Percentiles rank a stretch among this genome's conserved stretches.
Conservation (phyloP, 192 early-diverging fungal species). For the Mortierella antarctica region DNA sequence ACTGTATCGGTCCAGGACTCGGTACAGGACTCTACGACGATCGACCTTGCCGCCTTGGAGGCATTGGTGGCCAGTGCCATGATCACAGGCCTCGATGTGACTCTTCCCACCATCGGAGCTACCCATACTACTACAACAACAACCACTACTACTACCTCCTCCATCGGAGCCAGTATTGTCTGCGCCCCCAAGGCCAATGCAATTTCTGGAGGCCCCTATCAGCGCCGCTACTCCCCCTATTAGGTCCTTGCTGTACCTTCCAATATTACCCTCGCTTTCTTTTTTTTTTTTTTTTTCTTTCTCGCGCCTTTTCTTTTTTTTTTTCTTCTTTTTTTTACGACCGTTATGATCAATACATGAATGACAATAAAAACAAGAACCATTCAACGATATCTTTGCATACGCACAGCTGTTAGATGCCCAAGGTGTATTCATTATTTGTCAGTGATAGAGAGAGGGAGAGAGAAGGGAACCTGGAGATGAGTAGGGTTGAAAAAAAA, state of each 20-base stretch:
- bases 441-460: no score
- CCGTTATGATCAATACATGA: neutral
- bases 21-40: neutral
- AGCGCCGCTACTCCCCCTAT: slow-evolving; percentile 27
- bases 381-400: no score
- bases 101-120: neutral
- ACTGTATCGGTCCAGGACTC: no score
- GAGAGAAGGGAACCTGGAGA: no score
- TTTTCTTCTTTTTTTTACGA: neutral
- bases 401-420: no score
- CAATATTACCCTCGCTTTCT: neutral
- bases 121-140: neutral
- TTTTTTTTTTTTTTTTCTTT: neutral
- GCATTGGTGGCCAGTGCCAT: slow-evolving; percentile 28
- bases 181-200: slow-evolving; percentile 10
- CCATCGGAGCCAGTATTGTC: neutral
- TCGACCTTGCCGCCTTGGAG: slow-evolving; percentile 17
- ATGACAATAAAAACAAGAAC: slow-evolving; percentile 3
- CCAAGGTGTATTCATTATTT: no score
- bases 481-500: no score
- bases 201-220: slow-evolving; percentile 2
- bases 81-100: slow-evolving; percentile 23
- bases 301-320: neutral
- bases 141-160: neutral
- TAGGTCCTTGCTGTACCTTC: neutral